phyloP scores from a whole-genome alignment of 495 filamentous ascomycete genomes.

The Penicillium turbatum region DNA sequence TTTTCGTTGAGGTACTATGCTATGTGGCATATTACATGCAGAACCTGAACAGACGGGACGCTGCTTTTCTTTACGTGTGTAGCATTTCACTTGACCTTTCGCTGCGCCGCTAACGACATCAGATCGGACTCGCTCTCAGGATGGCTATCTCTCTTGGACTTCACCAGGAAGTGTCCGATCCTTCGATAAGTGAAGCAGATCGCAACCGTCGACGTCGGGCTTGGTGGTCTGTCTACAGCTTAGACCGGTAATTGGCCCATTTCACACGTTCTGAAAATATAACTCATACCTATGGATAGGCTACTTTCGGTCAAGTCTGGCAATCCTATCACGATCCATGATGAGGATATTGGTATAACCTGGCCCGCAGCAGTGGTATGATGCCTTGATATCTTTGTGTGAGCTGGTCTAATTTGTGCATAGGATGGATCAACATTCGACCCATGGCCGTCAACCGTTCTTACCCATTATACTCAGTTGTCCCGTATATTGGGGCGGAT shows the following conservation, averaged over 20 bases:
- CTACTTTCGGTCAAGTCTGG: constrained; percentile 47
- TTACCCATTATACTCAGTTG: constrained; percentile 44
- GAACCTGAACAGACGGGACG: constrained; percentile 47
- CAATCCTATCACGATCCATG: constrained; percentile 47
- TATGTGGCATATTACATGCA: constrained; percentile 53
- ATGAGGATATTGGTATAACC: constrained; percentile 45
- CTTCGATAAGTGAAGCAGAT: constrained; percentile 27
- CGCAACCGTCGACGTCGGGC: constrained; percentile 45
- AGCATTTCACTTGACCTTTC: background rate
- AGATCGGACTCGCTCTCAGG: constrained; percentile 48
- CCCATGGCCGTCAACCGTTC: constrained; percentile 44
- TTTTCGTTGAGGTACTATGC: constrained; percentile 48
- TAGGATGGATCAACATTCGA: constrained; percentile 26
- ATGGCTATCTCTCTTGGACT: constrained; percentile 51
- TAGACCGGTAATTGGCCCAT: constrained; percentile 32
- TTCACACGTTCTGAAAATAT: background rate
- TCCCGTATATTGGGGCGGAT: constrained; percentile 44
- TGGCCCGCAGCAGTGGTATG: constrained; percentile 33
- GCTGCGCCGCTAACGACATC: background rate
- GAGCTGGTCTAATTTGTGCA: constrained; percentile 5
- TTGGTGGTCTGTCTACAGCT: constrained; percentile 52
- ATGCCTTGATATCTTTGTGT: constrained; percentile 4
- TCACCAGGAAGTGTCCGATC: constrained; percentile 44
- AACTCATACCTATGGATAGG: constrained; percentile 9
- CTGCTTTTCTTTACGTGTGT: constrained; percentile 44